Evolutionary conservation across 1,284 basidiomycete genomes (phyloP), one percentile per base, ranked within the genome.

Genomic region (Boletus calvinii): DNA sequence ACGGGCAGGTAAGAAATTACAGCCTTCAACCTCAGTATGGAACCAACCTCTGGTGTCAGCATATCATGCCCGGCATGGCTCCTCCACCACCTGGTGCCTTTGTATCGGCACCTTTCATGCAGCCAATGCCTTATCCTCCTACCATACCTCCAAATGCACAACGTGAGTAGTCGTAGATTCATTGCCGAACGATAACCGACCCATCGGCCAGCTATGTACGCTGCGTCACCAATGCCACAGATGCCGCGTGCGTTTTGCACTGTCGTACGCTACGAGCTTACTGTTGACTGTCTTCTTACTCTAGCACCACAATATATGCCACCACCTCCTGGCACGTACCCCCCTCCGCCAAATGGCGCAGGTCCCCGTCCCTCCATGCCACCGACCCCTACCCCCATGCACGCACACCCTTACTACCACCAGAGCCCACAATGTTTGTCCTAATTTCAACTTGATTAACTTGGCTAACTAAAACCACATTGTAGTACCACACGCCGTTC

Each of bases 381-480:
- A 18, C 87, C 90, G 10, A 90, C 89, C 11, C 90, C 90, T 4
- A 89, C 91, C 56, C 90, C 88, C 6, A 77, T 85, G 32, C 89
- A 90, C 64, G 85, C 89, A 20, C 89, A 92, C 62, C 81, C 86
- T 66, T 90, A 90, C 70, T 90, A 92, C 64, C 87, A 90, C 64
- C 88, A 90, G 65, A 90, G 88, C 65, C 90, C 90, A 54, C 89
- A 92, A 74, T 70, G 89, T 92, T 76, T 59, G 87, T 56, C 59
- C 53, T 59, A 52, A 40, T 68, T 61, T 68, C 46, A 59, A 48
- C 26, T 63, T 55, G 52, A 58, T 53, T 48, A 8, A 1, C 13
- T 43, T 20, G 11, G 1, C 61, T 62, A 47, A 69, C 64, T 66
- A 35, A 70, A 22, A n/a, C 4, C 7, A 1, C 48, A 58, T 65